These are phyloP conservation scores for Rhododendron ovatum DNA, from an alignment of 148 eudicot genomes.

Conservation along the genomic window DNA sequence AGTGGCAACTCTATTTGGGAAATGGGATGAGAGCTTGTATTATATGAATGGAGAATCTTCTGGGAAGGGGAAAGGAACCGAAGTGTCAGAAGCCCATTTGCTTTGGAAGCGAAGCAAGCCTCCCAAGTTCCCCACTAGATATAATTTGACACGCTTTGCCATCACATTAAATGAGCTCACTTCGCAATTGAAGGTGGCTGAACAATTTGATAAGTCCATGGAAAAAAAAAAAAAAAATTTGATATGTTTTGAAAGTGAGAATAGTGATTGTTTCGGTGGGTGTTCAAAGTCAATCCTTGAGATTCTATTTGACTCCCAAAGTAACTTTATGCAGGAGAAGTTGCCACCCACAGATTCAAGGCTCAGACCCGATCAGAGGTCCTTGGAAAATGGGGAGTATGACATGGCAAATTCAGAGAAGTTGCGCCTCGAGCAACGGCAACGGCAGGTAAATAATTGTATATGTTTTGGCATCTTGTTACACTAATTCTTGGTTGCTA, in stretches of 20 bases:
- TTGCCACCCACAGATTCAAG: conserved; percentile 93
- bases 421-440: conserved; percentile 81
- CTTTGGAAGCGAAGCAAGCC: conserved; percentile 90
- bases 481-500: neutral
- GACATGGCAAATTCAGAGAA: conserved; percentile 87
- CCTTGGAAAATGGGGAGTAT: conserved; percentile 80
- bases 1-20: conserved; percentile 77
- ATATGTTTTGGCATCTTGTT: neutral
- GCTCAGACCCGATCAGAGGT: conserved; percentile 85
- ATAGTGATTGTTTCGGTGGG: neutral
- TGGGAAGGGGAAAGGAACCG: conserved; percentile 67
- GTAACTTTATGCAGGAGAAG: conserved; percentile 44
- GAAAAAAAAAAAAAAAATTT: neutral
- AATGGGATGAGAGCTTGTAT: conserved; percentile 99
- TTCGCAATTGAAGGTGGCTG: conserved; percentile 71
- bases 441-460: conserved; percentile 62
- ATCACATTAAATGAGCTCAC: conserved; percentile 88
- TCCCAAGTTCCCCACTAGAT: conserved; percentile 74
- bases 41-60: conserved; percentile 72
- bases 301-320: neutral
- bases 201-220: neutral
- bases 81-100: conserved; percentile 54
- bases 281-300: neutral
- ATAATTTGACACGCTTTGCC: conserved; percentile 92
- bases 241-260: neutral